Conservation (phyloP, 371 early-diverging fungal species). For the Apophysomyces sp. region DNA sequence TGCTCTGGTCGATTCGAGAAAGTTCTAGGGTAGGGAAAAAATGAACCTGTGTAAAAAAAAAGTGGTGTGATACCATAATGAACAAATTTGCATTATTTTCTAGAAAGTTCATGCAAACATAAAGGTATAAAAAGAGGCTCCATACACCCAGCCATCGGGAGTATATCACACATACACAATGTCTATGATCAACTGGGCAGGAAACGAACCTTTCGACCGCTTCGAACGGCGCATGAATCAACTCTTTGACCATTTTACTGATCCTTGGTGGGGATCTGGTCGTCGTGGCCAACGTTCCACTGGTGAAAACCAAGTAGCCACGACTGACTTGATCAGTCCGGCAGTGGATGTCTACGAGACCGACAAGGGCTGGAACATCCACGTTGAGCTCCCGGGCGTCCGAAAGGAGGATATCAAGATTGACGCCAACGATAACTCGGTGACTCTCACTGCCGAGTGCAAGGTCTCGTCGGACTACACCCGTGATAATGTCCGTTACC, state of each 20-base stretch:
- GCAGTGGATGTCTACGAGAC: slow-evolving; percentile 24
- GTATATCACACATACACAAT: too few relatives aligned
- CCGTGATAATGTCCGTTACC: slow-evolving; percentile 32
- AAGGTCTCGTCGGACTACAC: slow-evolving; percentile 5
- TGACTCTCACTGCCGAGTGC: slow-evolving; percentile 21
- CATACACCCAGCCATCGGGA: too few relatives aligned
- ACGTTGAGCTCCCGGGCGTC: slow-evolving; percentile 31
- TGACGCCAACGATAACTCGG: slow-evolving; percentile 11
- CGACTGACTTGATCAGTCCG: slow-evolving; percentile 5
- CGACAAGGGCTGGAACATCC: slow-evolving; percentile 18
- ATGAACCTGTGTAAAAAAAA: too few relatives aligned
- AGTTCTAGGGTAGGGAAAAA: too few relatives aligned
- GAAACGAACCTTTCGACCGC: slow-evolving; percentile 21
- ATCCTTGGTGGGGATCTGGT: not conserved
- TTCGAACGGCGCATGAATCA: slow-evolving; percentile 34
- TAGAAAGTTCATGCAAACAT: too few relatives aligned
- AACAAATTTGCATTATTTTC: too few relatives aligned
- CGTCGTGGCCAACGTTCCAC: not conserved
- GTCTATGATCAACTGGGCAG: slow-evolving; percentile 31
- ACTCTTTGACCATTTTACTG: slow-evolving; percentile 21
- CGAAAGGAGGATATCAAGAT: slow-evolving; percentile 30
- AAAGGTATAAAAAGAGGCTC: too few relatives aligned
- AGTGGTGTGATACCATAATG: too few relatives aligned
- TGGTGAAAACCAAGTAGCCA: too few relatives aligned
- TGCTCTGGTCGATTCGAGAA: too few relatives aligned